These are phyloP conservation scores for Colletotrichum lupini DNA, from an alignment of 2,329 filamentous ascomycete species.

Conservation along the genomic window DNA sequence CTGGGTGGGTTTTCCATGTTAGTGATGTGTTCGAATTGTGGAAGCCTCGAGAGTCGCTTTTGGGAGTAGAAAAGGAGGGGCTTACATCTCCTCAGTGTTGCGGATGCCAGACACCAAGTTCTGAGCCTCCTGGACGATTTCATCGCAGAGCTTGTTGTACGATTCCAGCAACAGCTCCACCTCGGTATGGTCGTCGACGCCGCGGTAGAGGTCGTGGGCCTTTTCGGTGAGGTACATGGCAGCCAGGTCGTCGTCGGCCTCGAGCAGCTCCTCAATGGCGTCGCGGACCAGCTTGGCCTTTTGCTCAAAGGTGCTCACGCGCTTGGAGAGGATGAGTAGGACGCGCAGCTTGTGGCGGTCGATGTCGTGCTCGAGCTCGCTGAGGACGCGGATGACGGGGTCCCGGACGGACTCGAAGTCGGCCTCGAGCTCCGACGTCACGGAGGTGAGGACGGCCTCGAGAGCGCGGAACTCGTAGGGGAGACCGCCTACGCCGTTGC, in stretches of 20 bases:
- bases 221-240: slow-evolving; percentile 97
- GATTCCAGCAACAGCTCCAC: slow-evolving; percentile 97
- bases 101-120: slow-evolving; percentile 94
- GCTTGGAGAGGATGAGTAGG: slow-evolving; percentile 93
- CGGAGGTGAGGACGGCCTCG: slow-evolving; percentile 93
- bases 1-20: slow-evolving; percentile 55
- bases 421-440: slow-evolving; percentile 89
- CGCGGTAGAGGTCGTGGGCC: slow-evolving; percentile 75
- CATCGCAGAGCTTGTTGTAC: slow-evolving; percentile 97
- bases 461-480: slow-evolving; percentile 97
- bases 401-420: slow-evolving; percentile 96
- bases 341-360: slow-evolving; percentile 93
- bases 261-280: slow-evolving; percentile 92
- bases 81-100: slow-evolving; percentile 98
- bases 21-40: slow-evolving; percentile 27
- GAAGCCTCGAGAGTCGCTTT: slow-evolving; percentile 5
- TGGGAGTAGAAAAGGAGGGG: slow-evolving; percentile 28
- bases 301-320: slow-evolving; percentile 96
- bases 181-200: slow-evolving; percentile 91
- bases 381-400: slow-evolving; percentile 87
- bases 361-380: slow-evolving; percentile 95
- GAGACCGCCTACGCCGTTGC: slow-evolving; percentile 65
- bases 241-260: slow-evolving; percentile 94
- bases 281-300: slow-evolving; percentile 94
- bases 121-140: slow-evolving; percentile 94